These are phyloP conservation scores for Codiaeum variegatum DNA, from an alignment of 441 rosid species.

Conservation along the genomic window DNA sequence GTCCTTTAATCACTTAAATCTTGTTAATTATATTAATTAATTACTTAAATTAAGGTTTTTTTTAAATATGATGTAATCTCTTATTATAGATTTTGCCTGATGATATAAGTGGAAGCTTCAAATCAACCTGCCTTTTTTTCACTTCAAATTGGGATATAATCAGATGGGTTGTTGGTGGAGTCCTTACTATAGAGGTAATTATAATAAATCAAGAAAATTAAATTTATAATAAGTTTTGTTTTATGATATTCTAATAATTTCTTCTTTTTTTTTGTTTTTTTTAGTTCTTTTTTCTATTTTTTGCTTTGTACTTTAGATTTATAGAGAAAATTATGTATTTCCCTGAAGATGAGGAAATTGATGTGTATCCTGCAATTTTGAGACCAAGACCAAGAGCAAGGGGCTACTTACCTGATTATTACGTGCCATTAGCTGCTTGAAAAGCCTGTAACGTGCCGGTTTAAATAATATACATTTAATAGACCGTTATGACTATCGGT, in stretches of 20 bases:
- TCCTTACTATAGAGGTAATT: not conserved
- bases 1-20: not conserved
- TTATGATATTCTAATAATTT: not conserved
- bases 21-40: not conserved
- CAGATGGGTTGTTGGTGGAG: slow-evolving; percentile 3
- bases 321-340: not conserved
- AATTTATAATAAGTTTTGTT: not conserved
- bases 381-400: no score
- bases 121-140: not conserved
- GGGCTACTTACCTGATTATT: no score
- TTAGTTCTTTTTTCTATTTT: not conserved
- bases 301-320: not conserved
- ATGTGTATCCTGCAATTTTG: not conserved
- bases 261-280: not conserved
- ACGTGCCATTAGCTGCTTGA: no score
- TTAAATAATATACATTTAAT: no score
- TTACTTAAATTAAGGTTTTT: no score
- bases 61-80: no score
- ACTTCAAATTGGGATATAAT: slow-evolving; percentile 1
- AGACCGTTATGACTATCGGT: no score
- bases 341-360: not conserved
- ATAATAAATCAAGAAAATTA: not conserved
- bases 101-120: slow-evolving; percentile 9
- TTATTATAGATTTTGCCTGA: no score
- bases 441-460: no score